Percentiles rank a stretch among this genome's conserved stretches.
Evolutionary conservation across 106 monocot genomes (phyloP).

Genomic region (Apostasia ramifera): DNA sequence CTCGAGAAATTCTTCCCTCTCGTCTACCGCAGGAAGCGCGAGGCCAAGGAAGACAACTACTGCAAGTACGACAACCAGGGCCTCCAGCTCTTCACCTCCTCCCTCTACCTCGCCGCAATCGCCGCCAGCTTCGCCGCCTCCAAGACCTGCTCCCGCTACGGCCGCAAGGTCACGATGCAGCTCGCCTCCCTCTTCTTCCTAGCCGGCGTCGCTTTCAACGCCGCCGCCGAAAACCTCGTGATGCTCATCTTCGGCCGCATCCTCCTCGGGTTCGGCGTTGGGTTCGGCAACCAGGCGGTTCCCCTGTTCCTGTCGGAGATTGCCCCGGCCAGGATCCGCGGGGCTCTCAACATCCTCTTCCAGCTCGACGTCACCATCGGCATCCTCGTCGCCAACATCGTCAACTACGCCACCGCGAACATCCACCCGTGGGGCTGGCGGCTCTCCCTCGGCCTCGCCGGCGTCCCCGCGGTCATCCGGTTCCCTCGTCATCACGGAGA

Average conservation of each 20-base stretch:
- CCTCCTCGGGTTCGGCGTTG: constrained; percentile 35
- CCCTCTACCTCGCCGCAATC: constrained; percentile 53
- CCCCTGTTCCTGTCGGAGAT: constrained; percentile 38
- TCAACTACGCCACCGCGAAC: constrained; percentile 31
- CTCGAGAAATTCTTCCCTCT: constrained; percentile 25
- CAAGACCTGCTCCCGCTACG: constrained; percentile 10
- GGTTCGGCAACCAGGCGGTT: constrained; percentile 41
- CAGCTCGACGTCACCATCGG: constrained; percentile 45
- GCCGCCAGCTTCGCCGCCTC: constrained; percentile 40
- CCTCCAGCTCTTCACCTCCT: constrained; percentile 62
- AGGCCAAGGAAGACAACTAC: constrained; percentile 17
- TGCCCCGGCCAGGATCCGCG: constrained; percentile 22
- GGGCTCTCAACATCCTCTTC: constrained; percentile 48
- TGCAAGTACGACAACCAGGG: constrained; percentile 45
- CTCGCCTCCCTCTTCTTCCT: constrained; percentile 23
- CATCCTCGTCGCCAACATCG: constrained; percentile 45
- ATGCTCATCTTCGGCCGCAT: constrained; percentile 39
- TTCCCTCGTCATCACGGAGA: constrained; percentile 26
- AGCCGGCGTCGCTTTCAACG: constrained; percentile 11
- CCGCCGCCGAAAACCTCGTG: constrained; percentile 15
- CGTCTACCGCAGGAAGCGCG: constrained; percentile 22
- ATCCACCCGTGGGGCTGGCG: constrained; percentile 40
- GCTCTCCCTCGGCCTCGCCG: constrained; percentile 42
- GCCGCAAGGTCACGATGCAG: constrained; percentile 20
- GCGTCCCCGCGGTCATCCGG: constrained; percentile 30